Percentiles rank a stretch among this genome's conserved stretches.
Evolutionary conservation across 805 yeast genomes (phyloP).

Genomic region (Wickerhamiella kazuoi): DNA sequence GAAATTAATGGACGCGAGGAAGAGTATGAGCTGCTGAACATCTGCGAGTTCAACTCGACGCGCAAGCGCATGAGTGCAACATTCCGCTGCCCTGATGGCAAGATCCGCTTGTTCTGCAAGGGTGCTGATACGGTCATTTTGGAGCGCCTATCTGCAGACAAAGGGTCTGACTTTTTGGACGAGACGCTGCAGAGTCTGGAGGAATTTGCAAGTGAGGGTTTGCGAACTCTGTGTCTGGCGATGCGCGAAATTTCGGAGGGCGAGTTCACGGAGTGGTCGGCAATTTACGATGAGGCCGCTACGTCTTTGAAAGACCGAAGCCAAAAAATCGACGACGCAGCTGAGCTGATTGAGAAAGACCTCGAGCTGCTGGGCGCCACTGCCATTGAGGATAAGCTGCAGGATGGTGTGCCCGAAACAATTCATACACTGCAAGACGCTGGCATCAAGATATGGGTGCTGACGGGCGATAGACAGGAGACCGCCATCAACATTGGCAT

Average conservation of each 20-base stretch:
- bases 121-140: slow-evolving; percentile 96
- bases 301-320: slow-evolving; percentile 62
- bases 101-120: slow-evolving; percentile 72
- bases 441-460: slow-evolving; percentile 92
- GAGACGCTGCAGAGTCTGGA: slow-evolving; percentile 76
- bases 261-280: slow-evolving; percentile 60
- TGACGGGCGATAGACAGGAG: slow-evolving; percentile 97
- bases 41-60: slow-evolving; percentile 94
- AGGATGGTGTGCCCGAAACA: slow-evolving; percentile 97
- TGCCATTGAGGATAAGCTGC: slow-evolving; percentile 93
- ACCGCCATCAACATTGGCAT: slow-evolving; percentile 97
- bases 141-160: slow-evolving; percentile 45
- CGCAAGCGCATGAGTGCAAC: slow-evolving; percentile 96
- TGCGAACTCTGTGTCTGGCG: slow-evolving; percentile 87
- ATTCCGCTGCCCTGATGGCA: slow-evolving; percentile 85
- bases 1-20: slow-evolving; percentile 34
- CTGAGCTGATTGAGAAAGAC: slow-evolving; percentile 70
- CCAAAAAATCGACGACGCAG: slow-evolving; percentile 66
- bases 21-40: slow-evolving; percentile 63
- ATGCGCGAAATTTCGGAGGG: slow-evolving; percentile 58
- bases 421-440: slow-evolving; percentile 90
- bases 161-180: slow-evolving; percentile 57
- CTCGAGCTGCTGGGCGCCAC: slow-evolving; percentile 84
- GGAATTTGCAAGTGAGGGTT: slow-evolving; percentile 89
- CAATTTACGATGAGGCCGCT: slow-evolving; percentile 56